Conservation (phyloP, 164 flowering plant genomes). For the Vitis labrusca region DNA sequence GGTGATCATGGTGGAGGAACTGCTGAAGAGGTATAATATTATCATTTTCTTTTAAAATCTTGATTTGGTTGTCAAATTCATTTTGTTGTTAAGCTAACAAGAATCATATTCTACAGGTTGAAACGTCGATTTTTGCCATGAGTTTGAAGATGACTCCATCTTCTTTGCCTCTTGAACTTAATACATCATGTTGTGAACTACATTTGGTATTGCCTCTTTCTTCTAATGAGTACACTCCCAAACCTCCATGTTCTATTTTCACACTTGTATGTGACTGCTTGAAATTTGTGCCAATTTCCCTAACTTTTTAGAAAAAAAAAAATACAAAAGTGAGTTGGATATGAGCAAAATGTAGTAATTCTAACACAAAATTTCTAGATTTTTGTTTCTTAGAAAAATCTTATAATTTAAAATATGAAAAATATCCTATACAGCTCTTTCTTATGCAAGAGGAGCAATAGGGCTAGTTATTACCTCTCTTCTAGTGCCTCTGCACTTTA, state of each 20-base stretch:
- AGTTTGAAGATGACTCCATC: conserved; percentile 55
- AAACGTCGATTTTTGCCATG: conserved; percentile 90
- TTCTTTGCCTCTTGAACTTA: conserved; percentile 40
- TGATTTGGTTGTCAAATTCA: not conserved
- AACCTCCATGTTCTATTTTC: not conserved
- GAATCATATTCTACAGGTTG: conserved; percentile 62
- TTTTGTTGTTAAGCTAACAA: conserved; percentile 13
- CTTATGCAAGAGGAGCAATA: no score
- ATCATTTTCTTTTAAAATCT: not conserved
- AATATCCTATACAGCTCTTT: no score
- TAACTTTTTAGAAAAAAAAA: no score
- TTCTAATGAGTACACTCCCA: not conserved
- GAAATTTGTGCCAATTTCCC: not conserved
- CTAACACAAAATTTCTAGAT: no score
- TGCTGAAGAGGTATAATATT: conserved; percentile 75
- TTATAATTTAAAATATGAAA: no score
- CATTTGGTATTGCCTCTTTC: conserved; percentile 51
- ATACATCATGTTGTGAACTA: conserved; percentile 45
- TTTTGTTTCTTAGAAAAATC: no score
- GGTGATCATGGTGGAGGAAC: conserved; percentile 99
- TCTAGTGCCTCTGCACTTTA: no score
- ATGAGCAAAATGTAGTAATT: no score
- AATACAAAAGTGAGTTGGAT: no score
- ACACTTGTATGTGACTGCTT: not conserved
- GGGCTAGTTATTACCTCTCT: no score